phyloP scores from a whole-genome alignment of 495 filamentous ascomycete species.

The Rusavskia elegans region DNA sequence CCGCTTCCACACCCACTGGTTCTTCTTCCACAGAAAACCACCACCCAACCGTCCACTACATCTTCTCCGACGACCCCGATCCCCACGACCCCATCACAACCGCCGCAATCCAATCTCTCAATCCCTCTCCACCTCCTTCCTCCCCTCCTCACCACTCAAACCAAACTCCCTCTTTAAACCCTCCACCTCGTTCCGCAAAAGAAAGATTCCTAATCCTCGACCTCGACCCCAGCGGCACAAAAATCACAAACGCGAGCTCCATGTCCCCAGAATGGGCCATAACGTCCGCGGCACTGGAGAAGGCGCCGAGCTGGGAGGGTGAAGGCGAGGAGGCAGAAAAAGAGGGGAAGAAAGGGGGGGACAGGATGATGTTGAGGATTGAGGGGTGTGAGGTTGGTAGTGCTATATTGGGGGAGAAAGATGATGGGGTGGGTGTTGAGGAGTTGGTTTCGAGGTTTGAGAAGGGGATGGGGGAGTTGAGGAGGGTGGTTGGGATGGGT shows the following conservation, averaged over 20 bases:
- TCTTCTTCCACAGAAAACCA: constrained; percentile 10
- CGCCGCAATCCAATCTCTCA: constrained; percentile 20
- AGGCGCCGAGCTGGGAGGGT: constrained; percentile 38
- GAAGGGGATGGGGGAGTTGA: constrained; percentile 10
- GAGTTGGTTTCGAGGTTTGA: constrained; percentile 8
- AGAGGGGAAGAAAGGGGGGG: not conserved
- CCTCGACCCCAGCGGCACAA: constrained; percentile 26
- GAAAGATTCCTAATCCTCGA: constrained; percentile 42
- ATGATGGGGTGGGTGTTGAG: constrained; percentile 5
- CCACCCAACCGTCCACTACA: constrained; percentile 11
- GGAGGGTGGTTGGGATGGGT: constrained; percentile 11
- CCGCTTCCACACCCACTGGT: constrained; percentile 18
- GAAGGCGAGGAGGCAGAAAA: constrained; percentile 1
- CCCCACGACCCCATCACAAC: constrained; percentile 45
- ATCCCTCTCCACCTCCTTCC: constrained; percentile 5
- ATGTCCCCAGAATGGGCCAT: constrained; percentile 38
- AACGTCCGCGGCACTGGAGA: constrained; percentile 28
- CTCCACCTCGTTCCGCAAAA: constrained; percentile 2
- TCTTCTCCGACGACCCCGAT: constrained; percentile 60
- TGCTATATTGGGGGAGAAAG: not conserved
- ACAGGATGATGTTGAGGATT: constrained; percentile 13
- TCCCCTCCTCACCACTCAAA: constrained; percentile 12
- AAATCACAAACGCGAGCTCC: constrained; percentile 30
- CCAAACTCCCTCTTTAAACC: constrained; percentile 5
- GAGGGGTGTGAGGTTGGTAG: constrained; percentile 7